Percentiles rank a stretch among this genome's conserved stretches.
phyloP scores from a whole-genome alignment of 768 basidiomycete species.

The Termitomyces sp. region DNA sequence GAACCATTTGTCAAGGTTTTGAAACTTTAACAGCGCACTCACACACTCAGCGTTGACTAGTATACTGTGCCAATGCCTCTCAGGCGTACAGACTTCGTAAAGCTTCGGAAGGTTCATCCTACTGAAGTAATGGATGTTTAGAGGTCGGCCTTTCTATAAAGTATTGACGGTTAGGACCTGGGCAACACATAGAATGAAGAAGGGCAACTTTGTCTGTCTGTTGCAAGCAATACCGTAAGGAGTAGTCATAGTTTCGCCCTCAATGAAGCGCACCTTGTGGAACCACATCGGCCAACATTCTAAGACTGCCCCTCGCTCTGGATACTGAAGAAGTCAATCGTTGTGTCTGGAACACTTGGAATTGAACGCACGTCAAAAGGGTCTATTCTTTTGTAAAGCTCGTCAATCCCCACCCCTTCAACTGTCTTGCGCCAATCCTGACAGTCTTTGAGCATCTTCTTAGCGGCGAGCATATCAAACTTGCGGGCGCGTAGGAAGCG shows the following conservation, averaged over 20 bases:
- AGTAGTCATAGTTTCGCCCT: neutral
- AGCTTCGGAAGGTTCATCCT: conserved; percentile 53
- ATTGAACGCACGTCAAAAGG: conserved; percentile 58
- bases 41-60: conserved; percentile 61
- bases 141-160: conserved; percentile 58
- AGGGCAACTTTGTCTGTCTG: conserved; percentile 62
- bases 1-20: neutral
- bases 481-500: conserved; percentile 76
- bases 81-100: conserved; percentile 51
- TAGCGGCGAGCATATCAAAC: conserved; percentile 53
- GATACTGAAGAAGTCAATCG: conserved; percentile 42
- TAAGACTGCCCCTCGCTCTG: conserved; percentile 63
- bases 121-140: conserved; percentile 65
- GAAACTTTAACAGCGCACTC: conserved; percentile 6
- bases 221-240: neutral
- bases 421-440: conserved; percentile 66
- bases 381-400: conserved; percentile 55
- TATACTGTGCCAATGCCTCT: conserved; percentile 58
- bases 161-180: conserved; percentile 19
- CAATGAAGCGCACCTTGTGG: conserved; percentile 50
- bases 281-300: conserved; percentile 78
- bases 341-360: neutral
- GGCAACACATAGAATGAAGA: neutral
- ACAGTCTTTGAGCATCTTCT: conserved; percentile 62
- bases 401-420: conserved; percentile 61